Conservation (phyloP, 139 green algal species). For the Tetraselmis chui region DNA sequence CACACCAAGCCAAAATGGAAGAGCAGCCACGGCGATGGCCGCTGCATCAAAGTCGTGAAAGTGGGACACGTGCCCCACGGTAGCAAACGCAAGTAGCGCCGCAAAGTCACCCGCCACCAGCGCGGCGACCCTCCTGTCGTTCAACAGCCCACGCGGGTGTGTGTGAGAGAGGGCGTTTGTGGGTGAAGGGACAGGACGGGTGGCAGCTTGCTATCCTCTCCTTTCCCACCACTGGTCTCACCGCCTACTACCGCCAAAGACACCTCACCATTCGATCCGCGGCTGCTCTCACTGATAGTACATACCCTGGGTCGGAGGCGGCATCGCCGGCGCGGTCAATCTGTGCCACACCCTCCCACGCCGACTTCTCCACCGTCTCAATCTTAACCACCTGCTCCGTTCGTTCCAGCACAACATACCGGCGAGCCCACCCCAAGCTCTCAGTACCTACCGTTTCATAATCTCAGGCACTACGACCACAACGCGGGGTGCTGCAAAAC, state of each 20-base stretch:
- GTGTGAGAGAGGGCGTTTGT: no score
- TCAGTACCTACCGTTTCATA: not conserved
- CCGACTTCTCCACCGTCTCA: not conserved
- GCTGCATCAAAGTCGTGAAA: not conserved
- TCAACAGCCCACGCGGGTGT: no score
- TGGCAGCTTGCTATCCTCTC: not conserved
- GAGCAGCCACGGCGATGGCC: not conserved
- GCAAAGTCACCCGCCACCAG: not conserved
- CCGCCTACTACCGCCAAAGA: not conserved
- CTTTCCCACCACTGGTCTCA: no score
- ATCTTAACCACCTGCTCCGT: not conserved
- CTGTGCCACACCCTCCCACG: not conserved
- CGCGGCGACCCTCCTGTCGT: not conserved
- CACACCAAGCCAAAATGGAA: not conserved
- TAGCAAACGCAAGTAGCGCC: not conserved
- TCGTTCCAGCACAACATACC: not conserved
- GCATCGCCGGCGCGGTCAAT: not conserved
- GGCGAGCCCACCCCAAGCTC: not conserved
- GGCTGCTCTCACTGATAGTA: no score
- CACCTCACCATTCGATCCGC: not conserved
- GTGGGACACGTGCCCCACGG: not conserved
- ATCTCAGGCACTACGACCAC: not conserved
- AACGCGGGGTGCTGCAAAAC: not conserved
- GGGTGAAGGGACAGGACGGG: not conserved
- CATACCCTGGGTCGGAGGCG: not conserved